Evolutionary conservation across 2,329 filamentous ascomycete species (phyloP).

Genomic region (Lachnellula subtilissima): DNA sequence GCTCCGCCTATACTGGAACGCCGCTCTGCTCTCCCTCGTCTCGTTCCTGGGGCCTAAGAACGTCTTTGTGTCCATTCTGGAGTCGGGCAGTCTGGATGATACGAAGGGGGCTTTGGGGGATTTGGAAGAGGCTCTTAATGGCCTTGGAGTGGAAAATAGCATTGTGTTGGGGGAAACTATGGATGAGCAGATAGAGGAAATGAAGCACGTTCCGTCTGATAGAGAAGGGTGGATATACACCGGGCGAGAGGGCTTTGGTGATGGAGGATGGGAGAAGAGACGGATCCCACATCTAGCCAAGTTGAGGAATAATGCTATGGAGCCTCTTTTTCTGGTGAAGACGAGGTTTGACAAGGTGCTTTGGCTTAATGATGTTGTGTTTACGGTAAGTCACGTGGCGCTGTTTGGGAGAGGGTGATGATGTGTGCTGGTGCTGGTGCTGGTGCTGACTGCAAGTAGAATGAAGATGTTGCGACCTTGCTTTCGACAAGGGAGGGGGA

Average conservation of each 20-base stretch:
- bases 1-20: constrained; percentile 58
- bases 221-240: constrained; percentile 59
- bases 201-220: constrained; percentile 14
- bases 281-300: constrained; percentile 65
- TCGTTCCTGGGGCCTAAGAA: constrained; percentile 56
- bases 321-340: constrained; percentile 9
- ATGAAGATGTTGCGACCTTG: constrained; percentile 50
- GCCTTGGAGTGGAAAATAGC: constrained; percentile 40
- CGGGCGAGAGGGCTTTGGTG: constrained; percentile 38
- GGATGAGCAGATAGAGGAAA: constrained; percentile 13
- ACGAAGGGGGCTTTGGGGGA: constrained; percentile 57
- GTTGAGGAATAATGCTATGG: constrained; percentile 58
- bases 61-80: constrained; percentile 62
- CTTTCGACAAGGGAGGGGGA: constrained; percentile 53
- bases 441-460: constrained; percentile 32
- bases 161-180: constrained; percentile 16
- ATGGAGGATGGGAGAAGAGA: constrained; percentile 33
- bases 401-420: neutral
- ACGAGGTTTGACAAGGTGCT: constrained; percentile 49
- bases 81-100: constrained; percentile 65
- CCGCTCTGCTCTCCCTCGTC: constrained; percentile 53
- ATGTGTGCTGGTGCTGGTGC: neutral
- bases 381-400: constrained; percentile 41
- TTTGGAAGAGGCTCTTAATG: constrained; percentile 50
- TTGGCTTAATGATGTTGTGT: constrained; percentile 61